These are phyloP conservation scores for Pythium rhizo-oryzae DNA, from an alignment of 352 stramenopile genomes.

Conservation along the genomic window DNA sequence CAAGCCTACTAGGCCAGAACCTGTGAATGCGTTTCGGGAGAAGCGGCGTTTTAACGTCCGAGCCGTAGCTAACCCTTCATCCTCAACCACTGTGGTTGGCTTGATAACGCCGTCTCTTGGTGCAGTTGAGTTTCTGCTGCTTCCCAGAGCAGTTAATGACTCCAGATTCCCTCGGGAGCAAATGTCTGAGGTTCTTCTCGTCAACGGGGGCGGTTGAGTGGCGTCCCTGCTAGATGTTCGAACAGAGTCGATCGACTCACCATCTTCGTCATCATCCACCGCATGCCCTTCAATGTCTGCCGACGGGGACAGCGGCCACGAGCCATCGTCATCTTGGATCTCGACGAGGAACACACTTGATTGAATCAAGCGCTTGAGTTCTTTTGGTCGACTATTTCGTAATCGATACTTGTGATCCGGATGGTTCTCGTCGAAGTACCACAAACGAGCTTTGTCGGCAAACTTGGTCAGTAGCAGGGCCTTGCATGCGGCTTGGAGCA, in stretches of 20 bases:
- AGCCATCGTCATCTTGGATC: conserved; percentile 83
- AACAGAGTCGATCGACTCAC: conserved; percentile 22
- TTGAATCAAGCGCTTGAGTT: conserved; percentile 66
- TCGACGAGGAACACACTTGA: conserved; percentile 82
- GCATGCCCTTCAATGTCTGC: conserved; percentile 28
- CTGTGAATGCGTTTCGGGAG: conserved; percentile 76
- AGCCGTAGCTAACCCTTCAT: conserved; percentile 32
- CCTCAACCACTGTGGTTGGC: conserved; percentile 30
- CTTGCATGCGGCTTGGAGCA: conserved; percentile 76
- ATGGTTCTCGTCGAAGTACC: conserved; percentile 79
- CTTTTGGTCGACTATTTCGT: conserved; percentile 42
- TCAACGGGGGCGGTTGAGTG: conserved; percentile 30
- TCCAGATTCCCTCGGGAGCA: conserved; percentile 77
- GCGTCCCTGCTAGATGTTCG: conserved; percentile 30
- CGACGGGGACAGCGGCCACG: conserved; percentile 81
- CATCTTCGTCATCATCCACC: conserved; percentile 31
- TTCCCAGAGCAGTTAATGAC: conserved; percentile 43
- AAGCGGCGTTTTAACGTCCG: conserved; percentile 64
- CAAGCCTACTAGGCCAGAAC: conserved; percentile 87
- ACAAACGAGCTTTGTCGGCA: conserved; percentile 74
- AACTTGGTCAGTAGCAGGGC: conserved; percentile 73
- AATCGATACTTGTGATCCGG: conserved; percentile 74
- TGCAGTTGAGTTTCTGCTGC: conserved; percentile 23
- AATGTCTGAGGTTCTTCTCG: conserved; percentile 72
- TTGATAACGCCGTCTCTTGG: conserved; percentile 14